These are phyloP conservation scores for Lichtheimia ornata DNA, from an alignment of 371 early-diverging fungal species.

Conservation along the genomic window DNA sequence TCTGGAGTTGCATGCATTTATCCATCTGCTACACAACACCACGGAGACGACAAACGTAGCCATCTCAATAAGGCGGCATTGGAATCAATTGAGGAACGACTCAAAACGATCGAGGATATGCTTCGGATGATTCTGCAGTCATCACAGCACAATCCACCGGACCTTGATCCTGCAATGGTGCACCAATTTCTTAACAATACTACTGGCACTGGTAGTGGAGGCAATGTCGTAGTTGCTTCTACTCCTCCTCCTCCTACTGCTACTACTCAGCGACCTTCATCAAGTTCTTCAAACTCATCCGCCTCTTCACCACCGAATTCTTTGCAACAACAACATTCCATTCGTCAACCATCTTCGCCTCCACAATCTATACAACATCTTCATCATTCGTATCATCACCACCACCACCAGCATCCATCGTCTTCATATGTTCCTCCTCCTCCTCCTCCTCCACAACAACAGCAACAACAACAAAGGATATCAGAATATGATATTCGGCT, in stretches of 20 bases:
- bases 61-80: conserved; percentile 29
- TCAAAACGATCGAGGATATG: conserved; percentile 40
- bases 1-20: conserved; percentile 51
- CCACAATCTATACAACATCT: not conserved
- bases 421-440: too few species aligned
- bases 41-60: conserved; percentile 33
- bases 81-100: conserved; percentile 40
- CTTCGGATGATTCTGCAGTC: conserved; percentile 28
- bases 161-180: conserved; percentile 21
- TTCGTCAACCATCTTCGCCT: conserved; percentile 1
- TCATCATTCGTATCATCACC: conserved; percentile 4
- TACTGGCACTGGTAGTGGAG: too few species aligned
- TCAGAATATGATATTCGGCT: conserved; percentile 27
- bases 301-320: conserved; percentile 18
- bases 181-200: conserved; percentile 25
- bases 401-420: conserved; percentile 2
- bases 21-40: conserved; percentile 30
- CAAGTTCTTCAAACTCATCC: conserved; percentile 11
- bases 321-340: conserved; percentile 10
- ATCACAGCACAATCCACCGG: conserved; percentile 10
- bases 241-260: conserved; percentile 18
- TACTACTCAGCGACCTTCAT: conserved; percentile 13
- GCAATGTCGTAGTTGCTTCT: conserved; percentile 5
- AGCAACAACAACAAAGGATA: conserved; percentile 5
- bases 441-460: not conserved